These are phyloP conservation scores for Corylus americana DNA, from an alignment of 306 rosid genomes.

Conservation along the genomic window DNA sequence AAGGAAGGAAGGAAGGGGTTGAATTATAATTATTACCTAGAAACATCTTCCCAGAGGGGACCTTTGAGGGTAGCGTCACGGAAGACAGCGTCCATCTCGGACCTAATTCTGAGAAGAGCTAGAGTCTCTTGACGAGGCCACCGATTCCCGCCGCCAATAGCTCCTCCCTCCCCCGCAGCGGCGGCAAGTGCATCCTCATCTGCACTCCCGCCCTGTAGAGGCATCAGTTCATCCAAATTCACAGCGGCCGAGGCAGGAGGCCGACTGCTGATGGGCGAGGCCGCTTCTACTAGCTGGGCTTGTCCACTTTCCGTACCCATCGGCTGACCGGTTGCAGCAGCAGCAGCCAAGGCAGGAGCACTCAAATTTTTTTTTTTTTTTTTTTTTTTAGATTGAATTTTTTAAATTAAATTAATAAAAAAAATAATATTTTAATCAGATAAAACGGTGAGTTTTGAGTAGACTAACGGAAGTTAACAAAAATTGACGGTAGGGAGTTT, in stretches of 20 bases:
- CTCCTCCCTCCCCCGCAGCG: slow-evolving; percentile 16
- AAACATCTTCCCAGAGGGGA: slow-evolving; percentile 55
- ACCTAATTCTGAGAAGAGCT: slow-evolving; percentile 48
- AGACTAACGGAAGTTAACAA: no score
- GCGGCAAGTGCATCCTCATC: slow-evolving; percentile 16
- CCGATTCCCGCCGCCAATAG: slow-evolving; percentile 36
- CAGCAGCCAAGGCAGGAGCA: not conserved
- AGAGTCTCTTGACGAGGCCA: slow-evolving; percentile 59
- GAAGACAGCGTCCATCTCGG: slow-evolving; percentile 48
- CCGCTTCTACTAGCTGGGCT: slow-evolving; percentile 42
- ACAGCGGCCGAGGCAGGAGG: slow-evolving; percentile 42
- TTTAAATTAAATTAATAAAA: no score
- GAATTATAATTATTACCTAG: slow-evolving; percentile 31
- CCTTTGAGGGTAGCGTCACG: slow-evolving; percentile 56
- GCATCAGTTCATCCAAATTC: slow-evolving; percentile 45
- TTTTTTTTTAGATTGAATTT: no score
- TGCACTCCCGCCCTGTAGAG: slow-evolving; percentile 7
- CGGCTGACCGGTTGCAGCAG: not conserved
- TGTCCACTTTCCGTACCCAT: slow-evolving; percentile 14
- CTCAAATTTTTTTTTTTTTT: no score
- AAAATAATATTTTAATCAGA: no score
- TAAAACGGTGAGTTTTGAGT: no score
- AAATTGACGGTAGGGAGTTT: no score
- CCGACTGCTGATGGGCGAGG: slow-evolving; percentile 53
- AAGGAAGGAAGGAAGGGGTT: not conserved